Evolutionary conservation across 2,329 filamentous ascomycete genomes (phyloP).

Genomic region (Phyllosticta ampelicida): DNA sequence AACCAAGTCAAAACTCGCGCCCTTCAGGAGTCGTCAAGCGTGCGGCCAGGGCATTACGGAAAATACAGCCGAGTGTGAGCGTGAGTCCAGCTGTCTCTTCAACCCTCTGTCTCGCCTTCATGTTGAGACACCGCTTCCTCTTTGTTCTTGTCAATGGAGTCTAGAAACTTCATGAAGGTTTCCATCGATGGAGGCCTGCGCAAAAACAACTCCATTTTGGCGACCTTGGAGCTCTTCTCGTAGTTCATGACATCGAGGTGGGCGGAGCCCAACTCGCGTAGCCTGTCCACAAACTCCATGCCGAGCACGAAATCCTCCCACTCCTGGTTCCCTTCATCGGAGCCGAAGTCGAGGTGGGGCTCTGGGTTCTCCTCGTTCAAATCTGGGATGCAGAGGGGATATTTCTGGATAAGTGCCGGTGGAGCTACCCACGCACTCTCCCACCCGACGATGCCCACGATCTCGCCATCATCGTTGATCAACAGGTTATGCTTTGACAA

Average conservation of each 20-base stretch:
- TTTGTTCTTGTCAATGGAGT: neutral
- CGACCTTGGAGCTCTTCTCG: neutral
- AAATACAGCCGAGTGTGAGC: too few relatives aligned
- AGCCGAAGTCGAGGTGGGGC: neutral
- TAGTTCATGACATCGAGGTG: neutral
- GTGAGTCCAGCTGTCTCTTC: too few relatives aligned
- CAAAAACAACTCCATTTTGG: neutral
- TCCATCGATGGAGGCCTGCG: neutral
- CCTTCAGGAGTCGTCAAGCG: too few relatives aligned
- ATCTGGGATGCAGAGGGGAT: neutral
- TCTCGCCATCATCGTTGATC: conserved; percentile 11
- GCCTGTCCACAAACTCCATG: neutral
- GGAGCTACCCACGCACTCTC: conserved; percentile 13
- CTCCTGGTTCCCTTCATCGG: neutral
- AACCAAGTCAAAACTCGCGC: too few relatives aligned
- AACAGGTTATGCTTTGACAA: conserved; percentile 10
- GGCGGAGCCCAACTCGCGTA: neutral
- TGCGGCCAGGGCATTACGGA: too few relatives aligned
- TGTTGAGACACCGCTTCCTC: too few relatives aligned
- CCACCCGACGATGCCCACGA: conserved; percentile 14
- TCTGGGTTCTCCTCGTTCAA: neutral
- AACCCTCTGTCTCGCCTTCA: too few relatives aligned
- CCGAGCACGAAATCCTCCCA: neutral
- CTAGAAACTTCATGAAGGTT: neutral
- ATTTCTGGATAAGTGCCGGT: neutral